These are phyloP conservation scores for Hygrocybe punicea DNA, from an alignment of 768 basidiomycete genomes.

Conservation along the genomic window DNA sequence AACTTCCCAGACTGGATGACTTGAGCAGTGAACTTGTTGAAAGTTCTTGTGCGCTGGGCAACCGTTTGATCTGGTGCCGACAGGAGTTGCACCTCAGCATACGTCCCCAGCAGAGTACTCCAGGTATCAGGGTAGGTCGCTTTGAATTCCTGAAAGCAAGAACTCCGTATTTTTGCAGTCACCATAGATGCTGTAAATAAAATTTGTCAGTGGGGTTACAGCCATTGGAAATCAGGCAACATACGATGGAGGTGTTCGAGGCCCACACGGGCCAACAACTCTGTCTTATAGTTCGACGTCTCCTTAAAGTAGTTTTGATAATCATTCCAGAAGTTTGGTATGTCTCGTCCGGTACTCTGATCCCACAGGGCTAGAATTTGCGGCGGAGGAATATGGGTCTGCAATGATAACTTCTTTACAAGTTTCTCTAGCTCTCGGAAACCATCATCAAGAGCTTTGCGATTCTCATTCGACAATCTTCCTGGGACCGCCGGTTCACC, in stretches of 20 bases:
- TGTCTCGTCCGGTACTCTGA: background rate
- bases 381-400: background rate
- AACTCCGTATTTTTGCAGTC: background rate
- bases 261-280: background rate
- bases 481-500: background rate
- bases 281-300: background rate
- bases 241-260: background rate
- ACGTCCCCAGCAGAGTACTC: background rate
- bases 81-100: background rate
- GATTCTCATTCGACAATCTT: background rate
- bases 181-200: background rate
- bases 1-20: background rate
- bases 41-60: background rate
- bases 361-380: background rate
- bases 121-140: background rate
- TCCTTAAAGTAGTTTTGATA: background rate
- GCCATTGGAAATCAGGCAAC: background rate
- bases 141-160: background rate
- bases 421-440: background rate
- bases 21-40: background rate
- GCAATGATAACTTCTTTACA: background rate
- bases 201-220: background rate
- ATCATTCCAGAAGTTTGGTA: background rate
- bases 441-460: background rate
- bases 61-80: background rate